Evolutionary conservation across 805 yeast genomes (phyloP).

Genomic region (Kregervanrija pseudodelftensis): DNA sequence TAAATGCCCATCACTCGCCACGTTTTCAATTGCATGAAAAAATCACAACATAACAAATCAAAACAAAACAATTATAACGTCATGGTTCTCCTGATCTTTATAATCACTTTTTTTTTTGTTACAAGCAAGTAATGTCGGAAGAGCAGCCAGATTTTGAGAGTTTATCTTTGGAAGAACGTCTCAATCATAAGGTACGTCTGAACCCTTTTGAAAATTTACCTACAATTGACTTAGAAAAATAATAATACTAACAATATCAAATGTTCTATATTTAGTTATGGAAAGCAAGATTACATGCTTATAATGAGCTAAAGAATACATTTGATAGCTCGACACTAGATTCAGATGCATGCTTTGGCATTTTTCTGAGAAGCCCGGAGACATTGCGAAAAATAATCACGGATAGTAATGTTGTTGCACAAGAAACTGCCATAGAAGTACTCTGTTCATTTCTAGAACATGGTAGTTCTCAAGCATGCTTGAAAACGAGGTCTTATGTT

Average conservation of each 20-base stretch:
- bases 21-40: background rate
- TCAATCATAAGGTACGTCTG: slow-evolving; percentile 49
- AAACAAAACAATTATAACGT: no score
- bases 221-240: background rate
- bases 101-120: slow-evolving; percentile 1
- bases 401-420: slow-evolving; percentile 88
- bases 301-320: slow-evolving; percentile 51
- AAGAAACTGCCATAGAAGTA: slow-evolving; percentile 67
- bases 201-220: slow-evolving; percentile 1
- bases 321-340: slow-evolving; percentile 51
- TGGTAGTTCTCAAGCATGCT: slow-evolving; percentile 42
- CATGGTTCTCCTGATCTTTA: no score
- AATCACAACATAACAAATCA: background rate
- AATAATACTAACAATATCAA: slow-evolving; percentile 2
- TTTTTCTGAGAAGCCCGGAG: slow-evolving; percentile 45
- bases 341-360: slow-evolving; percentile 43
- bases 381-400: slow-evolving; percentile 50
- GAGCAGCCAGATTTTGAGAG: slow-evolving; percentile 56
- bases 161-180: slow-evolving; percentile 59
- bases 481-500: slow-evolving; percentile 35
- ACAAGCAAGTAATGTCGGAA: slow-evolving; percentile 8
- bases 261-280: slow-evolving; percentile 35
- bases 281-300: slow-evolving; percentile 82
- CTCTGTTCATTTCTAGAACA: slow-evolving; percentile 46
- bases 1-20: background rate